Conservation (phyloP, 257 asterid genomes). For the Osmanthus fragrans region DNA sequence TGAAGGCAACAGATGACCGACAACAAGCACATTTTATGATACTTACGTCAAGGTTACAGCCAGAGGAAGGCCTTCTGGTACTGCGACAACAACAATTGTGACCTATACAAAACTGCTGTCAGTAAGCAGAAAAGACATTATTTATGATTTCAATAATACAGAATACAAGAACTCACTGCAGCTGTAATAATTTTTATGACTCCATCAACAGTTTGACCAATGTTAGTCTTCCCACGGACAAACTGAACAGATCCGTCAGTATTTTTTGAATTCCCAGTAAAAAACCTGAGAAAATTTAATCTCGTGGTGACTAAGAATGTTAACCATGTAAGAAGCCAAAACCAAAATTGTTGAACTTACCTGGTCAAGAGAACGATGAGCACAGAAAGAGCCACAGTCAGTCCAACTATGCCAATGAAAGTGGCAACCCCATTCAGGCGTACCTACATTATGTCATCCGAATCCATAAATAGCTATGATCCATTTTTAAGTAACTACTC, state of each 20-base stretch:
- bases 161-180: constrained; percentile 67
- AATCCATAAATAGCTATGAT: constrained; percentile 11
- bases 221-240: constrained; percentile 62
- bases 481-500: constrained; percentile 1
- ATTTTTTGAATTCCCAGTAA: constrained; percentile 74
- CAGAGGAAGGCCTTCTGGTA: constrained; percentile 98
- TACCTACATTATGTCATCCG: constrained; percentile 50
- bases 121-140: constrained; percentile 27
- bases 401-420: constrained; percentile 90
- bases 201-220: constrained; percentile 56
- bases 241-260: constrained; percentile 78
- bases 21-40: constrained; percentile 14
- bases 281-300: constrained; percentile 49
- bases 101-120: constrained; percentile 59
- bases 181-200: constrained; percentile 74
- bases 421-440: constrained; percentile 98
- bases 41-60: constrained; percentile 97
- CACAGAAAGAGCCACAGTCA: constrained; percentile 74
- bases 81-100: constrained; percentile 97
- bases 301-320: constrained; percentile 18
- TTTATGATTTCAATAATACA: constrained; percentile 9
- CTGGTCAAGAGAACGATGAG: constrained; percentile 72
- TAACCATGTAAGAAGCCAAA: constrained; percentile 5
- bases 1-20: background rate
- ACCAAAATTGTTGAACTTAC: constrained; percentile 36